Evolutionary conservation across 1,139 yeast genomes (phyloP).

Genomic region (Zygosaccharomyces pseudobailii): DNA sequence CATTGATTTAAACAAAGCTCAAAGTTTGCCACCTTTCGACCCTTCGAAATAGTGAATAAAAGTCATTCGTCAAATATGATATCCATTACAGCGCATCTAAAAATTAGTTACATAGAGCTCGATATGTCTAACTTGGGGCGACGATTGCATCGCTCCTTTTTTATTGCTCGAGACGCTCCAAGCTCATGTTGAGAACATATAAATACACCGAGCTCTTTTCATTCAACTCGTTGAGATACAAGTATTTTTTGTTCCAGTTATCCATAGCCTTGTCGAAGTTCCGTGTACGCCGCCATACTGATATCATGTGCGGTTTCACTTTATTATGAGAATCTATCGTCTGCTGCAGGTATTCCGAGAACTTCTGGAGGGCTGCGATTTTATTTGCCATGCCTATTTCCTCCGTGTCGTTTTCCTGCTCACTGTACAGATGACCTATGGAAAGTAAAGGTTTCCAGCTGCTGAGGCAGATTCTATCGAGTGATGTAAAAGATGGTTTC

Average conservation of each 20-base stretch:
- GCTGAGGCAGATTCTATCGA: constrained; percentile 20
- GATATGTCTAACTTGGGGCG: too few species aligned
- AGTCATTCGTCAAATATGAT: not conserved
- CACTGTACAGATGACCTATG: constrained; percentile 32
- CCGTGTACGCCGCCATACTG: constrained; percentile 37
- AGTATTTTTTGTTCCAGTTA: constrained; percentile 39
- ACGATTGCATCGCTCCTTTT: too few species aligned
- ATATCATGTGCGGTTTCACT: constrained; percentile 30
- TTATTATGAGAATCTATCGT: constrained; percentile 36
- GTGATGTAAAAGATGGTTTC: not conserved
- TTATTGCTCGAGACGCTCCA: not conserved
- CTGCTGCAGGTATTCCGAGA: constrained; percentile 31
- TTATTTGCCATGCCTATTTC: constrained; percentile 25
- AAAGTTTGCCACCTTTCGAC: not conserved
- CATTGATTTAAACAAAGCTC: not conserved
- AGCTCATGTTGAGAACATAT: constrained; percentile 26
- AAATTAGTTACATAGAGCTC: not conserved
- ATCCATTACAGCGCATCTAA: not conserved
- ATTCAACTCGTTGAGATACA: constrained; percentile 34
- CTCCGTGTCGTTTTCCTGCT: constrained; percentile 13
- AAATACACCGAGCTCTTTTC: constrained; percentile 33
- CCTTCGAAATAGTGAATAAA: not conserved
- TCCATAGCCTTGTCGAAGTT: constrained; percentile 34
- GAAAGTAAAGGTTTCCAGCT: constrained; percentile 41
- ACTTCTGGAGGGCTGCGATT: constrained; percentile 29